Evolutionary conservation across 139 green algal genomes (phyloP), one percentile per base, ranked within the genome.

Genomic region (Bryopsis sp.): DNA sequence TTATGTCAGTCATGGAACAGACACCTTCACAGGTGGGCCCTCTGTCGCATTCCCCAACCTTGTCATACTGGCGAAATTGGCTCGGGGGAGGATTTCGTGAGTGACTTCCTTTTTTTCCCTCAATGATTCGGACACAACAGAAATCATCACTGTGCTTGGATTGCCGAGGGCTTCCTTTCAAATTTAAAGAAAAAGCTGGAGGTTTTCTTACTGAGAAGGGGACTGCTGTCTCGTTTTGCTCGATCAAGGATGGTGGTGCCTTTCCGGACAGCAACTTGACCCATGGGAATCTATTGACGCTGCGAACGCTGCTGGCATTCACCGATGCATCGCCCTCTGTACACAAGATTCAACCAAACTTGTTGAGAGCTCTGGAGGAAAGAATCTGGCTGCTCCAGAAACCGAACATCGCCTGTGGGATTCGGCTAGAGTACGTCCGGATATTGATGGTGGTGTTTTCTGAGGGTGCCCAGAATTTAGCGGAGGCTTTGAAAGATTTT

Each of bases 221-320:
- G 15, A 26, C 15, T 50, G 43, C 19, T 11, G 11, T 50, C 15
- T 61, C 15, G 31, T 61, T 11, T 28, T 36, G 15, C 11, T n/a
- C n/a, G n/a, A n/a, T n/a, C n/a, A n/a, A 61, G 8, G 8, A 61
- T 61, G 50, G 33, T 8, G 15, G n/a, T 33, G 6, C 8, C 15
- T 8, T 26, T 29, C 5, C 33, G 11, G 8, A 61, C 7, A 61
- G 15, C 50, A 61, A 61, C 22, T 8, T 5, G 6, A 61, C 33
- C 5, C 50, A 61, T 61, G 50, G 50, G 15, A 8, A 61, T 28
- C 50, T 61, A 61, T 28, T 61, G 50, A 28, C 50, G 6, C 31
- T 61, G n/a, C 31, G 50, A 7, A 28, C 50, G 15, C 33, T 61
- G 50, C 11, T 61, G 8, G 8, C 7, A 29, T 24, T 28, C 6